Conservation (phyloP, 768 basidiomycete species). For the Hebeloma cylindrosporum region DNA sequence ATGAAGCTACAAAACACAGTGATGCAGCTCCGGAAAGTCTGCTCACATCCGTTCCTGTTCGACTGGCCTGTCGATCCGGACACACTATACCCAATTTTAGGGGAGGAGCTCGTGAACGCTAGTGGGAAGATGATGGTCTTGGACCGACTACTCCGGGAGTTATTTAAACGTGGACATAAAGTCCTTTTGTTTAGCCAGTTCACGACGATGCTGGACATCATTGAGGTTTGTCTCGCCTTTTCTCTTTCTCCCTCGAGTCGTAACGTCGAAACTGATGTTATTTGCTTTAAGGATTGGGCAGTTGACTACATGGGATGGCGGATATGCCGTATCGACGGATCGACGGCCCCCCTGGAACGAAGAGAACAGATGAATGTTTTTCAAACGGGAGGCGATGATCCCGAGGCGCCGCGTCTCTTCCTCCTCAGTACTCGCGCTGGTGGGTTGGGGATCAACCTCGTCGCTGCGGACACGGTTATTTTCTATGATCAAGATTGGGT, state of each 20-base stretch:
- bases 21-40: constrained; percentile 97
- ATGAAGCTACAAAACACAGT: constrained; percentile 92
- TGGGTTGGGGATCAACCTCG: constrained; percentile 78
- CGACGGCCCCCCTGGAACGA: constrained; percentile 77
- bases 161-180: constrained; percentile 81
- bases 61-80: constrained; percentile 73
- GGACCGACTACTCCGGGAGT: constrained; percentile 78
- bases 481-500: constrained; percentile 95
- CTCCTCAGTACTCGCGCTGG: constrained; percentile 78
- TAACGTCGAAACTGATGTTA: not conserved
- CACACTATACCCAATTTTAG: constrained; percentile 62
- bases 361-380: constrained; percentile 83
- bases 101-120: constrained; percentile 78
- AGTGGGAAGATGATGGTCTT: constrained; percentile 98
- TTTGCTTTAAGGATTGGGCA: constrained; percentile 76
- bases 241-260: not conserved
- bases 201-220: constrained; percentile 93
- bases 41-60: constrained; percentile 90
- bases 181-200: constrained; percentile 92
- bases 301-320: constrained; percentile 76
- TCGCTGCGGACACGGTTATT: constrained; percentile 87
- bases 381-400: constrained; percentile 65
- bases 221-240: constrained; percentile 58
- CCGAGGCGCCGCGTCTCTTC: constrained; percentile 72
- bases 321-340: constrained; percentile 92